These are phyloP conservation scores for Saccharomycopsis hybrid DNA, from an alignment of 1,139 yeast genomes.

Conservation along the genomic window DNA sequence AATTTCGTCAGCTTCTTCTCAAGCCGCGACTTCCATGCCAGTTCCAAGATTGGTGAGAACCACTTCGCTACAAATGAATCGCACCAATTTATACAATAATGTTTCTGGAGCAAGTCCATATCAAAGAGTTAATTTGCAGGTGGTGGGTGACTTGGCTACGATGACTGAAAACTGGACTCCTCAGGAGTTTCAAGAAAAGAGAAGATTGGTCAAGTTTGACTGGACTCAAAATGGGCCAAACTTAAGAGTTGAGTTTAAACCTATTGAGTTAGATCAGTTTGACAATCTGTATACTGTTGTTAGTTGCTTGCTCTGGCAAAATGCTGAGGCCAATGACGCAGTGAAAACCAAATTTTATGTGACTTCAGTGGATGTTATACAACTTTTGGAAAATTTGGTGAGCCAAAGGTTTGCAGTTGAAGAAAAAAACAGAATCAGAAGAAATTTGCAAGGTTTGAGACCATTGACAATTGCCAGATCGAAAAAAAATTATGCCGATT, in stretches of 20 bases:
- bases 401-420: slow-evolving; percentile 54
- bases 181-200: slow-evolving; percentile 29
- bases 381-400: slow-evolving; percentile 46
- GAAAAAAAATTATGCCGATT: slow-evolving; percentile 36
- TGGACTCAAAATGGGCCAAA: slow-evolving; percentile 26
- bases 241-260: slow-evolving; percentile 23
- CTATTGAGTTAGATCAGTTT: slow-evolving; percentile 24
- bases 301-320: slow-evolving; percentile 56
- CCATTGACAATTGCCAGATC: slow-evolving; percentile 46
- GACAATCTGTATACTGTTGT: slow-evolving; percentile 27
- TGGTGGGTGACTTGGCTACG: slow-evolving; percentile 23
- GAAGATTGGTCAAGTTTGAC: slow-evolving; percentile 36
- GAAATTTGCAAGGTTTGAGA: slow-evolving; percentile 60
- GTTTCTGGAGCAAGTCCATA: not conserved
- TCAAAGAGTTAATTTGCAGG: slow-evolving; percentile 23
- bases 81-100: not conserved
- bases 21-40: too few relatives aligned
- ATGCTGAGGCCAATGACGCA: not conserved
- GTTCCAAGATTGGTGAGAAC: slow-evolving; percentile 16
- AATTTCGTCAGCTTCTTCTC: too few relatives aligned
- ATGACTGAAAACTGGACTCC: slow-evolving; percentile 35
- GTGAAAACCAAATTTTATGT: slow-evolving; percentile 36
- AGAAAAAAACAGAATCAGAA: slow-evolving; percentile 64
- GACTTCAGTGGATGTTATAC: slow-evolving; percentile 62
- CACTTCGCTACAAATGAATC: slow-evolving; percentile 8